These are phyloP conservation scores for Debaryomyces maramus DNA, from an alignment of 805 yeast species.

Conservation along the genomic window DNA sequence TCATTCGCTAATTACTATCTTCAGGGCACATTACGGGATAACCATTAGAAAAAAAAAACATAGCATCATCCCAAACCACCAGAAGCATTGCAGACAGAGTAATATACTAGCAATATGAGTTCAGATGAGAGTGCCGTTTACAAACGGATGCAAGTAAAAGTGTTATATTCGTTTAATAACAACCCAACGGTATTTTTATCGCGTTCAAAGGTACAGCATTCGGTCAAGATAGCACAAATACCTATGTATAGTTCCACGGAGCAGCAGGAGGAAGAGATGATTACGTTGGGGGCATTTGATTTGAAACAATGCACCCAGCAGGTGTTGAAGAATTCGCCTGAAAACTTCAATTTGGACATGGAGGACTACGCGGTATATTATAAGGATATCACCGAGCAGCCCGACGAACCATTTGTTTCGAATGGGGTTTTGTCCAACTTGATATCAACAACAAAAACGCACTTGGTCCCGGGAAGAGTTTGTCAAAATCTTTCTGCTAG, in stretches of 20 bases:
- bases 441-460: slow-evolving; percentile 23
- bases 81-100: background rate
- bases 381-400: slow-evolving; percentile 48
- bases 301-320: slow-evolving; percentile 39
- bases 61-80: background rate
- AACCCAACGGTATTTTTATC: slow-evolving; percentile 44
- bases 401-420: slow-evolving; percentile 48
- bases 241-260: slow-evolving; percentile 21
- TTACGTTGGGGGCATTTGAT: slow-evolving; percentile 45
- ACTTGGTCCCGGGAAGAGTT: slow-evolving; percentile 51
- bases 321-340: slow-evolving; percentile 40
- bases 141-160: slow-evolving; percentile 46
- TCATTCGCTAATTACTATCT: background rate
- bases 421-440: slow-evolving; percentile 39
- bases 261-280: slow-evolving; percentile 24
- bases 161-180: slow-evolving; percentile 45
- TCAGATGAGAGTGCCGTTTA: slow-evolving; percentile 16
- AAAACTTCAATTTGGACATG: slow-evolving; percentile 37
- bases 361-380: slow-evolving; percentile 48
- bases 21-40: too few species aligned
- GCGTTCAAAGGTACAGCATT: slow-evolving; percentile 32
- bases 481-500: slow-evolving; percentile 57
- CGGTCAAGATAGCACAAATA: slow-evolving; percentile 40
- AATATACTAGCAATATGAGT: slow-evolving; percentile 1
- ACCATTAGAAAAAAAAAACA: background rate